These are phyloP conservation scores for Sporothrix pallida DNA, from an alignment of 2,329 filamentous ascomycete species.

Conservation along the genomic window DNA sequence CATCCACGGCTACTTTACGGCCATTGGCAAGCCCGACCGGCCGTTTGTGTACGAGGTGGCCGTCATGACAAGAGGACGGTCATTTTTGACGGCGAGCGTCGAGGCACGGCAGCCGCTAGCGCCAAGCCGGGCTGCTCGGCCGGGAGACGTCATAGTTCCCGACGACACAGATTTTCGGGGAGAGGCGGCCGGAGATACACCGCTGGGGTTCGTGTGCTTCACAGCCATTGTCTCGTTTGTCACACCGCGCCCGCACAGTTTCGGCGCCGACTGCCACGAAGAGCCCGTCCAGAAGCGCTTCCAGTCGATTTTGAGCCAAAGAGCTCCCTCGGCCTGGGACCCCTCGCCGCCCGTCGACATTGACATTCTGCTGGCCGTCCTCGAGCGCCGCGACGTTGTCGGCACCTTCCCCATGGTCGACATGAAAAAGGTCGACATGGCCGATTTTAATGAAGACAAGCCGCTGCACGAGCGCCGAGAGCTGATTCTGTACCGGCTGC, in stretches of 20 bases:
- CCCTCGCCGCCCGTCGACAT: conserved; percentile 55
- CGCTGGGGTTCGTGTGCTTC: conserved; percentile 54
- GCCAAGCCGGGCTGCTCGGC: conserved; percentile 45
- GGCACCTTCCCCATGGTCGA: conserved; percentile 58
- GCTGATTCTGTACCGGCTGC: conserved; percentile 56
- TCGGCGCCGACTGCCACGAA: conserved; percentile 50
- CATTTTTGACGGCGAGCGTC: conserved; percentile 58
- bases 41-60: conserved; percentile 61
- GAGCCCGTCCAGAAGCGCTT: conserved; percentile 52
- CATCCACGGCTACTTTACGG: conserved; percentile 62
- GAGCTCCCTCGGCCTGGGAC: conserved; percentile 52
- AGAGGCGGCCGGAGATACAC: conserved; percentile 47
- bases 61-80: conserved; percentile 52
- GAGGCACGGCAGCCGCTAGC: conserved; percentile 54
- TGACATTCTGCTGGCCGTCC: conserved; percentile 46
- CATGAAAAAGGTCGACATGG: conserved; percentile 63
- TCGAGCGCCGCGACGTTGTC: conserved; percentile 47
- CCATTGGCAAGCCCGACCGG: conserved; percentile 53
- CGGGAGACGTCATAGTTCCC: conserved; percentile 40
- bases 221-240: conserved; percentile 61
- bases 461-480: conserved; percentile 55
- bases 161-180: conserved; percentile 43
- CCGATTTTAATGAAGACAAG: conserved; percentile 50
- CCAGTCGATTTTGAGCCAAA: conserved; percentile 48
- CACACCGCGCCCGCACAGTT: conserved; percentile 45